Evolutionary conservation across 306 rosid genomes (phyloP).

Genomic region (Quillaja saponaria): DNA sequence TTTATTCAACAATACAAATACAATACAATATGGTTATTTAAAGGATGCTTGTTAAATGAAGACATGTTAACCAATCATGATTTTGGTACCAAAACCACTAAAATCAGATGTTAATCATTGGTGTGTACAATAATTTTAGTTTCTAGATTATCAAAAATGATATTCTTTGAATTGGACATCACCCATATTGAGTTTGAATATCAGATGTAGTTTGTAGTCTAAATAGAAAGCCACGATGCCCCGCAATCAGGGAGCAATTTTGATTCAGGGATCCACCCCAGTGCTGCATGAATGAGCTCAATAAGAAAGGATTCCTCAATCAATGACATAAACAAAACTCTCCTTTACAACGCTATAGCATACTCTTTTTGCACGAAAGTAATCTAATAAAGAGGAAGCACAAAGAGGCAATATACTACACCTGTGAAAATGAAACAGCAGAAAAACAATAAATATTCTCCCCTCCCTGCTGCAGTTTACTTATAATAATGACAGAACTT

Average conservation of each 20-base stretch:
- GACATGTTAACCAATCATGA: too few species aligned
- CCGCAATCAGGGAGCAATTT: neutral
- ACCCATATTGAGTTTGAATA: neutral
- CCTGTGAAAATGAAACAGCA: constrained; percentile 6
- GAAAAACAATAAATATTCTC: neutral
- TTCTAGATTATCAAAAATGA: too few species aligned
- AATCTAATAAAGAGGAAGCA: constrained; percentile 9
- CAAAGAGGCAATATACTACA: neutral
- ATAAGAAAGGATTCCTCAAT: constrained; percentile 11
- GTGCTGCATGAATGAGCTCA: constrained; percentile 3
- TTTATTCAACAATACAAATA: too few species aligned
- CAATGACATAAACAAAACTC: neutral
- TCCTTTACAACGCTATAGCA: constrained; percentile 4
- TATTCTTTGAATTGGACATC: neutral
- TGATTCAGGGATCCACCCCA: constrained; percentile 3
- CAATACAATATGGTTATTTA: too few species aligned
- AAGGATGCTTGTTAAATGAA: too few species aligned
- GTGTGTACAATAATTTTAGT: too few species aligned
- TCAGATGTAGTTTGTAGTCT: neutral
- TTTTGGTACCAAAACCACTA: neutral
- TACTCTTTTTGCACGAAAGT: neutral
- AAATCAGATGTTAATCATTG: too few species aligned
- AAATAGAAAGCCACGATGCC: neutral
- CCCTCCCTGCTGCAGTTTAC: neutral
- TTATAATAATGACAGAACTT: neutral